Evolutionary conservation across 2,329 filamentous ascomycete species (phyloP), one percentile per base, ranked within the genome.

Genomic region (Xylariaceae sp.): DNA sequence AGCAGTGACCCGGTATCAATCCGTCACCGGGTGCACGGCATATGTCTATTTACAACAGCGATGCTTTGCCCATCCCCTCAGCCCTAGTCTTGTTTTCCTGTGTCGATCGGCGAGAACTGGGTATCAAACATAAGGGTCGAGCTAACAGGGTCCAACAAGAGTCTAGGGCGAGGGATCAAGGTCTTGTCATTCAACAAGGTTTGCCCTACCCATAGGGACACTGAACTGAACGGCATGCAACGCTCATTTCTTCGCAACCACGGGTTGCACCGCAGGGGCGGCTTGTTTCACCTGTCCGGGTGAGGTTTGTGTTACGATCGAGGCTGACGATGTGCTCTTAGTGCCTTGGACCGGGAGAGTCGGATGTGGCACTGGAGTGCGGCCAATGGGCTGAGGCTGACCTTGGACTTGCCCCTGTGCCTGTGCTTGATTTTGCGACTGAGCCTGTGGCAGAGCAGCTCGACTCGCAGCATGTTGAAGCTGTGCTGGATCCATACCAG

Each of bases 401-500:
- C 44, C 56, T 14, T 52, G 53, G 35, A 51, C 42, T 33, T 57
- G 56, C 7, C 53, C 44, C 36, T 53, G 46, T 35, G 44, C 48
- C 35, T 55, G 49, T 6, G 46, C 51, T 49, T 58, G 54, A 32
- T 52, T 48, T 42, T 44, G 39, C 15, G 27, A 39, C 39, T 55
- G 55, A 12, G 53, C 10, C 39, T 58, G 61, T 18, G 62, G 59
- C n/a, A 63, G 51, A 30, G 55, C 52, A 19, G 55, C 57, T 22
- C 64, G 59, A 46, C 47, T 58, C 42, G 44, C 54, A 36, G 51
- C 47, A 27, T 36, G 51, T 39, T 63, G 57, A 19, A 58, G 54
- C 22, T 60, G 56, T 40, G 62, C 44, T 48, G 60, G 32, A 56
- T 66, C 62, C 44, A 65, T 60, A 17, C 63, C 61, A 35, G 65